phyloP scores from a whole-genome alignment of 805 yeast genomes.

The Blastobotrys chiropterorum region DNA sequence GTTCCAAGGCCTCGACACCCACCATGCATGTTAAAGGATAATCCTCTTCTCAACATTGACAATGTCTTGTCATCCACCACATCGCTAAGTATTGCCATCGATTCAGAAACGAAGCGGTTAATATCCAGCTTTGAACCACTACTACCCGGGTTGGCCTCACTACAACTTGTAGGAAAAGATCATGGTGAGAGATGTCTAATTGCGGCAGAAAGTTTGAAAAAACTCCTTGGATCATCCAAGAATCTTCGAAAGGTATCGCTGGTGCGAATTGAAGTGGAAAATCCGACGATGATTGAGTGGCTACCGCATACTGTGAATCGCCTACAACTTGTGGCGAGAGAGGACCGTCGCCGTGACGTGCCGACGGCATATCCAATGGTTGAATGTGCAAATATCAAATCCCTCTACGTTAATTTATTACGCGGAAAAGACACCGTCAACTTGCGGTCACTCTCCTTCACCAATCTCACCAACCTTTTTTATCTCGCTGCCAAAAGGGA shows the following conservation, averaged over 20 bases:
- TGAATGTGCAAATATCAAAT: background rate
- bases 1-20: background rate
- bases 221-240: background rate
- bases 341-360: constrained; percentile 1
- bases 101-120: background rate
- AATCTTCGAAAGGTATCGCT: constrained; percentile 3
- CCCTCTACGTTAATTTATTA: constrained; percentile 4
- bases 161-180: background rate
- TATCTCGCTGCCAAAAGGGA: background rate
- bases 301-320: background rate
- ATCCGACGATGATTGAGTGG: constrained; percentile 1
- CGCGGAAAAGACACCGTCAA: constrained; percentile 5
- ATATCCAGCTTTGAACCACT: constrained; percentile 2
- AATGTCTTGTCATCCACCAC: constrained; percentile 3
- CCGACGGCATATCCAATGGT: background rate
- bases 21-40: background rate
- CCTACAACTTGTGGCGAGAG: constrained; percentile 1
- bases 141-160: background rate
- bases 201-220: background rate
- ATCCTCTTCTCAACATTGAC: background rate
- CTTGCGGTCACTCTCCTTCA: background rate
- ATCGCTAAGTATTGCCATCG: constrained; percentile 2
- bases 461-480: constrained; percentile 2
- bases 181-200: background rate
- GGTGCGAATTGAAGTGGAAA: constrained; percentile 2